phyloP scores from a whole-genome alignment of 805 yeast genomes.

The Ogataea pilisensis region DNA sequence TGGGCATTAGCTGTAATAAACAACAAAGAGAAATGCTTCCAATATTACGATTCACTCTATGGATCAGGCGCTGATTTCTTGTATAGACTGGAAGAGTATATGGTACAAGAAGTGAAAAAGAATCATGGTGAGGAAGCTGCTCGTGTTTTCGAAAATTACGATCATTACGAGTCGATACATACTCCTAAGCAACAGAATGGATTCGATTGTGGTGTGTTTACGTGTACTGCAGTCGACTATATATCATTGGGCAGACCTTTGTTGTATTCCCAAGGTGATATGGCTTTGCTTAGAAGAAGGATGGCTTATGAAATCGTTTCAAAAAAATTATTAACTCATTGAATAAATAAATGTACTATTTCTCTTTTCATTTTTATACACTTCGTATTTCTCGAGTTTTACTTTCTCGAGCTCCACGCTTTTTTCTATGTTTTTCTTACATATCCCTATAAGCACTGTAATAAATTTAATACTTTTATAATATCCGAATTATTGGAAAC shows the following conservation, averaged over 20 bases:
- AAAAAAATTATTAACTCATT: slow-evolving; percentile 15
- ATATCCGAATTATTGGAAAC: too few relatives aligned
- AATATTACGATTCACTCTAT: slow-evolving; percentile 76
- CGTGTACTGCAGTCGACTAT: slow-evolving; percentile 71
- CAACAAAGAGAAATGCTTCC: slow-evolving; percentile 51
- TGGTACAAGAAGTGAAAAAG: slow-evolving; percentile 63
- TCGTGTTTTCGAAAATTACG: slow-evolving; percentile 27
- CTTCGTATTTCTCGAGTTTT: too few relatives aligned
- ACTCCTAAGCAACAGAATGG: slow-evolving; percentile 89
- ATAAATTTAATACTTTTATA: too few relatives aligned
- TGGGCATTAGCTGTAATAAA: slow-evolving; percentile 89
- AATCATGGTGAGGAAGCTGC: slow-evolving; percentile 36
- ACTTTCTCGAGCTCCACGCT: too few relatives aligned
- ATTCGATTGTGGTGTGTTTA: slow-evolving; percentile 91
- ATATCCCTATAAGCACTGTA: too few relatives aligned
- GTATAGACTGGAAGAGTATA: slow-evolving; percentile 51
- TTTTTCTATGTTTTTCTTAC: too few relatives aligned
- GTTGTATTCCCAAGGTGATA: slow-evolving; percentile 62
- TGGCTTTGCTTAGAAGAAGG: slow-evolving; percentile 58
- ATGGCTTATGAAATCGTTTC: slow-evolving; percentile 58
- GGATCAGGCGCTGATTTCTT: slow-evolving; percentile 44
- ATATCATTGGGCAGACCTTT: slow-evolving; percentile 49
- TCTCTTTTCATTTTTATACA: too few relatives aligned
- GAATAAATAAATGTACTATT: background rate
- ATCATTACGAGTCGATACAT: slow-evolving; percentile 20